Percentiles rank a stretch among this genome's conserved stretches.
These are phyloP conservation scores for Colletotrichum abscissum DNA, from an alignment of 2,329 filamentous ascomycete genomes.

Conservation along the genomic window DNA sequence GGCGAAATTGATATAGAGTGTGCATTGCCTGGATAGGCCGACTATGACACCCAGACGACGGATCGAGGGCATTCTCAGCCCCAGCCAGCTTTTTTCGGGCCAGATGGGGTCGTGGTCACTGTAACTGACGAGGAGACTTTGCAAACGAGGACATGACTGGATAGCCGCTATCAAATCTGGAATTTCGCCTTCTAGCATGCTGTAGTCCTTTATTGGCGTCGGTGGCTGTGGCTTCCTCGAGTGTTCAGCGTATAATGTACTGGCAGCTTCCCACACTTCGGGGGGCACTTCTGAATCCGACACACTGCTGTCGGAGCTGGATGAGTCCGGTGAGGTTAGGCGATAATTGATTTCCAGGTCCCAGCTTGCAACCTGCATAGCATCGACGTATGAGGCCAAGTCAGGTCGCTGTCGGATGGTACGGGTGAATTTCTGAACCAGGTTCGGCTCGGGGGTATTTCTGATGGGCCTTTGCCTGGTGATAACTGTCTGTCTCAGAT, in stretches of 20 bases:
- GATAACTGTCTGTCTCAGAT: not conserved
- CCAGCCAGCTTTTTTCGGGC: not conserved
- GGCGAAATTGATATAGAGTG: not conserved
- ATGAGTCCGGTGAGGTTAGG: not conserved
- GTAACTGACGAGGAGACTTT: slow-evolving; percentile 1
- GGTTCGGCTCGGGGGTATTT: not conserved
- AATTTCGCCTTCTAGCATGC: not conserved
- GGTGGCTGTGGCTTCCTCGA: not conserved
- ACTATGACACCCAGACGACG: not conserved
- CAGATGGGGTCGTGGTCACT: not conserved
- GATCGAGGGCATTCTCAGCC: not conserved
- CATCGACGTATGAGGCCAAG: not conserved
- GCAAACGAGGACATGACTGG: not conserved
- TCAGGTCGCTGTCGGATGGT: not conserved
- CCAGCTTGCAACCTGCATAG: not conserved
- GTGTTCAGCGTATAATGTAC: not conserved
- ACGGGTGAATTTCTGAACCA: not conserved
- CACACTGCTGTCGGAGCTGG: not conserved
- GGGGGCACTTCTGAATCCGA: not conserved
- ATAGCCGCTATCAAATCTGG: not conserved
- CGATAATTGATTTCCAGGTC: not conserved
- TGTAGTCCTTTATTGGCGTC: not conserved
- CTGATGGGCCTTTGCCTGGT: not conserved
- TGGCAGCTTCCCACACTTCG: not conserved
- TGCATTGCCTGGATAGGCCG: not conserved